phyloP scores from a whole-genome alignment of 306 rosid genomes.

The Quercus berberidifolia region DNA sequence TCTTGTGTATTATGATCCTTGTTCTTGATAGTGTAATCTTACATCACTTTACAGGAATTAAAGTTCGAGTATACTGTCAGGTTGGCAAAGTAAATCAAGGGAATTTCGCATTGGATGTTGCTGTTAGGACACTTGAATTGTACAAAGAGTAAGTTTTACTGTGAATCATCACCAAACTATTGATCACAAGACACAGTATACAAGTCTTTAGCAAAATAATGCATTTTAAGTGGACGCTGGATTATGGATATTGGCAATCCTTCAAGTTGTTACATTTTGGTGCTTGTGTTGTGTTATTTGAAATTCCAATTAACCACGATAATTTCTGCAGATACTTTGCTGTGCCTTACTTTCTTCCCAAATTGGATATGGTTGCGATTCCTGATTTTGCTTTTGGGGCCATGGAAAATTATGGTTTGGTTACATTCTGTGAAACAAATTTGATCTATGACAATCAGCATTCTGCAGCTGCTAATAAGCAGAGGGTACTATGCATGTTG shows the following conservation, averaged over 20 bases:
- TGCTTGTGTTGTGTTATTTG: constrained; percentile 14
- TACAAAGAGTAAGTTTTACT: constrained; percentile 63
- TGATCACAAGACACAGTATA: neutral
- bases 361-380: constrained; percentile 92
- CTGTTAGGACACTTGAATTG: constrained; percentile 67
- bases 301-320: constrained; percentile 14
- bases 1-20: neutral
- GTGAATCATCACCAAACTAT: neutral
- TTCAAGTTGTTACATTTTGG: neutral
- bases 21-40: constrained; percentile 15
- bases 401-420: constrained; percentile 97
- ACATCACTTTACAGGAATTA: constrained; percentile 57
- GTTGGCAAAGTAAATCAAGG: constrained; percentile 86
- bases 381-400: constrained; percentile 98
- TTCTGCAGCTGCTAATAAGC: constrained; percentile 86
- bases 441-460: constrained; percentile 84
- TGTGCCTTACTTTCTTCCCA: constrained; percentile 80
- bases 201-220: neutral
- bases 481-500: constrained; percentile 54
- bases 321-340: constrained; percentile 70
- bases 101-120: constrained; percentile 82
- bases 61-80: constrained; percentile 88
- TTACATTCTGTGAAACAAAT: constrained; percentile 87
- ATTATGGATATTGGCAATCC: no score
- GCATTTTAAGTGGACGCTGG: no score